Evolutionary conservation across 2,329 filamentous ascomycete genomes (phyloP).

Genomic region (Peltaster fructicola): DNA sequence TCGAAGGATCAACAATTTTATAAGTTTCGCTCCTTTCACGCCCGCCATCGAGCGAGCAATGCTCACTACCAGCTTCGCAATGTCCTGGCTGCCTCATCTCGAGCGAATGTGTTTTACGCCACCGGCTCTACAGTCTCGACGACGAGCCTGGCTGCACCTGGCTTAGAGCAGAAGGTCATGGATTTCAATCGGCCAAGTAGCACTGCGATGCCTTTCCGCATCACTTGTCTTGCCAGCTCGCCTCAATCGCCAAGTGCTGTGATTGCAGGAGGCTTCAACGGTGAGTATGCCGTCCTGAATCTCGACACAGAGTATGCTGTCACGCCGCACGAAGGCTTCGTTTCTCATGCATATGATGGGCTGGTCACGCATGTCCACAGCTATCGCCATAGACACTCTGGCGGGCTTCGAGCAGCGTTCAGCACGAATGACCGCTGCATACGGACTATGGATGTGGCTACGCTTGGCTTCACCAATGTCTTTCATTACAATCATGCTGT

Average conservation of each 20-base stretch:
- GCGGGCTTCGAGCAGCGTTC: slow-evolving; percentile 33
- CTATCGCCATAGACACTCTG: slow-evolving; percentile 28
- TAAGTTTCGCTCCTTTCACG: slow-evolving; percentile 15
- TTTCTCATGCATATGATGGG: slow-evolving; percentile 32
- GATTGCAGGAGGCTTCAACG: slow-evolving; percentile 38
- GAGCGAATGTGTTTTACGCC: slow-evolving; percentile 39
- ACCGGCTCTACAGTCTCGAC: slow-evolving; percentile 29
- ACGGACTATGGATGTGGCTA: slow-evolving; percentile 35
- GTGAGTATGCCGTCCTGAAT: slow-evolving; percentile 36
- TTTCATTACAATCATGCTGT: slow-evolving; percentile 43
- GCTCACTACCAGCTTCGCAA: slow-evolving; percentile 44
- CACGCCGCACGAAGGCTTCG: slow-evolving; percentile 25
- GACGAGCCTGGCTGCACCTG: slow-evolving; percentile 30
- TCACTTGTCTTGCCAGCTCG: slow-evolving; percentile 34
- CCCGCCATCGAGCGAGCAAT: slow-evolving; percentile 30
- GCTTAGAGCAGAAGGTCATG: slow-evolving; percentile 25
- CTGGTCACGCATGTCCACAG: slow-evolving; percentile 43
- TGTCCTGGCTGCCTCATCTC: slow-evolving; percentile 34
- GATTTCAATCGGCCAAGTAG: slow-evolving; percentile 27
- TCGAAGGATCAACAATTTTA: slow-evolving; percentile 9
- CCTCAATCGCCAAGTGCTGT: slow-evolving; percentile 11
- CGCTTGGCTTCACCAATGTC: slow-evolving; percentile 40
- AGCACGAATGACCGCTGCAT: slow-evolving; percentile 40
- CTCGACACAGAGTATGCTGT: slow-evolving; percentile 20
- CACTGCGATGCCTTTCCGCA: slow-evolving; percentile 24